Base-by-base conservation (phyloP, 306 rosid genomes). In the Delonix regia region DNA sequence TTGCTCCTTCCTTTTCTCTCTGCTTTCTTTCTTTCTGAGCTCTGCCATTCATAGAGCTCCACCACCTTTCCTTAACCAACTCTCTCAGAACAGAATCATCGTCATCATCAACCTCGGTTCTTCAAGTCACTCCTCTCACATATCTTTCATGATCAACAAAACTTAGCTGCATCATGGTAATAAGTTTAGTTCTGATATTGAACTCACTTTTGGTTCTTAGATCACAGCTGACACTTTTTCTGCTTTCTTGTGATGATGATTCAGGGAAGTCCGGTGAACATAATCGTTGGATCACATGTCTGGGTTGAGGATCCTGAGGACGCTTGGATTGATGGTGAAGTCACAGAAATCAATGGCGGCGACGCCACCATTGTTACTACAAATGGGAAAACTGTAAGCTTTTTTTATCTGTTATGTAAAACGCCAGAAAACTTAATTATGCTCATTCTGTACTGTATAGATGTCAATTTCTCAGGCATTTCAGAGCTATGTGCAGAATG, bases 261-360 rank as follows among this genome's bases (percentile, higher is more conserved):
- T 76, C 87, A 92, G 95, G 97, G 97, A 79, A 92, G 90, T 62
- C 96, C 97, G 44, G 96, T 90, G 81, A 90, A 90, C 81, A 92
- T 92, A 85, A 89, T 90, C 3, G 96, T 90, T 75, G 97, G 97
- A 86, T 92, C 97, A 76, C 91, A 90, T 62, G 93, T 89, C 57
- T 92, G 97, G 97, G 87, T 84, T 38, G 97, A 89, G 83, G 94
- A 89, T 83, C 87, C 89, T 39, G 91, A 85, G 78, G 76, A 27
- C 59, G 92, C 97, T 57, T 92, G 97, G 97, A 78, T 87, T 85
- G 94, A 91, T 78, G 97, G 97, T 27, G 84, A 83, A 82, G 97
- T 91, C 41, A 88, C 80, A 39, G 70, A 82, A 80, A 90, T 92
- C 83, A 87, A 76, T 9, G 94, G 89, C 74, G 78, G 48, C 69